phyloP scores from a whole-genome alignment of 148 eudicot genomes.

The Rhododendron ferrugineum region DNA sequence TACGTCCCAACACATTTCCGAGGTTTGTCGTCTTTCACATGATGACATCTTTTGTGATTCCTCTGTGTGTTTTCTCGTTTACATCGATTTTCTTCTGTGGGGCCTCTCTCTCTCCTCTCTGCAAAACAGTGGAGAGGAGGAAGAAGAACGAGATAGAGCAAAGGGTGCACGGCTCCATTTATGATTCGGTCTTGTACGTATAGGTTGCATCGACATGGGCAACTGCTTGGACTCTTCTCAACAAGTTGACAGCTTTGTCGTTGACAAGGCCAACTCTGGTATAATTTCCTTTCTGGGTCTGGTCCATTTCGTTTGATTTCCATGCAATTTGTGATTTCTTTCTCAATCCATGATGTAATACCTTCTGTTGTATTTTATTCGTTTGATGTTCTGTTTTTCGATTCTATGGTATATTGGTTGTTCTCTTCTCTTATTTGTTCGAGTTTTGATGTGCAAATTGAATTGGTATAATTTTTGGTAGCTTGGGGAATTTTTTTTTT shows the following conservation, averaged over 20 bases:
- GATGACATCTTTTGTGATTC: not conserved
- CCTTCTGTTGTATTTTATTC: not conserved
- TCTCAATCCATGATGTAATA: not conserved
- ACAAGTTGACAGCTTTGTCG: not conserved
- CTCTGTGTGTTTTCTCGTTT: not conserved
- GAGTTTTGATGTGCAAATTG: not conserved
- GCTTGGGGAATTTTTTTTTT: not conserved
- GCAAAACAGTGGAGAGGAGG: not conserved
- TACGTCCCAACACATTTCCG: not conserved
- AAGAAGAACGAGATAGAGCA: not conserved
- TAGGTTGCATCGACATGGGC: conserved; percentile 5
- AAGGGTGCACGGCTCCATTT: not conserved
- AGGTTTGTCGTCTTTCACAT: not conserved
- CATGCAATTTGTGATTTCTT: not conserved
- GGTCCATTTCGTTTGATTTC: not conserved
- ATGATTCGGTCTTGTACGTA: not conserved
- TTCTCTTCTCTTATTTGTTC: not conserved
- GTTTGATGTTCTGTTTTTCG: not conserved
- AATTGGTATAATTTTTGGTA: not conserved
- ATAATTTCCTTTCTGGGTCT: not conserved
- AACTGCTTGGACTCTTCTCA: conserved; percentile 8
- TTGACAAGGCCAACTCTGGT: conserved; percentile 9
- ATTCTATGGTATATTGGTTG: not conserved
- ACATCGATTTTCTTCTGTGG: not conserved
- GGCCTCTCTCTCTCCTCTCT: not conserved